Percentiles rank a stretch among this genome's conserved stretches.
These are phyloP conservation scores for Podila epigama DNA, from an alignment of 192 early-diverging fungal genomes.

Conservation along the genomic window DNA sequence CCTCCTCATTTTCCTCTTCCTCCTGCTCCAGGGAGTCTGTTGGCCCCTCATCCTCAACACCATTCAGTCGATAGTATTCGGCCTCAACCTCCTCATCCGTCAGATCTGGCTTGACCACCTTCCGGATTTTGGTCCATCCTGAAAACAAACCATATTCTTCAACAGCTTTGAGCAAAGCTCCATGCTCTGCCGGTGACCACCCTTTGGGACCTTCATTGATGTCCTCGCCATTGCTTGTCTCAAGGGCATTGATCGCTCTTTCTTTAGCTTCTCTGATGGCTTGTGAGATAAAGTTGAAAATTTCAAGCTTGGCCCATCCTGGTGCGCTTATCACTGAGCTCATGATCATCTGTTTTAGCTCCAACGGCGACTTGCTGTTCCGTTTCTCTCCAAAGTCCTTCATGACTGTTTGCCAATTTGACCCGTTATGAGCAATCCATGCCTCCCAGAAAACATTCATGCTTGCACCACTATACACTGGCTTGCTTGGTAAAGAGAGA, in stretches of 20 bases:
- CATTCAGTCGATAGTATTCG: constrained; percentile 39
- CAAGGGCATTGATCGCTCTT: too few species aligned
- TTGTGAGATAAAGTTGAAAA: constrained; percentile 10
- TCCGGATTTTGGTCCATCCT: constrained; percentile 23
- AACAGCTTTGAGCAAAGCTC: constrained; percentile 19
- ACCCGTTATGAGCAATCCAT: neutral
- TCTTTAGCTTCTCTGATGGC: neutral
- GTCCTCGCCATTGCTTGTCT: too few species aligned
- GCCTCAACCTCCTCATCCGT: constrained; percentile 22
- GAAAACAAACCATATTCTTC: constrained; percentile 38
- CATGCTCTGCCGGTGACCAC: constrained; percentile 30
- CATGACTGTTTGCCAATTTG: constrained; percentile 10
- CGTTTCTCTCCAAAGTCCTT: neutral
- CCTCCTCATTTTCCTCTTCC: neutral
- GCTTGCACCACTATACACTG: constrained; percentile 3
- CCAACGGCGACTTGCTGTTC: neutral
- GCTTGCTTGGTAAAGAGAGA: neutral
- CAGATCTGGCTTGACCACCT: constrained; percentile 22
- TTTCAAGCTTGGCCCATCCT: constrained; percentile 38
- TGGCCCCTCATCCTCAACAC: constrained; percentile 2
- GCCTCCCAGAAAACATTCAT: constrained; percentile 21
- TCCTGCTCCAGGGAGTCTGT: too few species aligned
- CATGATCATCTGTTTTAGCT: constrained; percentile 4
- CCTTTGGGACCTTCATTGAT: neutral
- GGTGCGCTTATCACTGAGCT: constrained; percentile 18